Conservation (phyloP, 352 stramenopile genomes). For the Phytopythium chamaehyphon region DNA sequence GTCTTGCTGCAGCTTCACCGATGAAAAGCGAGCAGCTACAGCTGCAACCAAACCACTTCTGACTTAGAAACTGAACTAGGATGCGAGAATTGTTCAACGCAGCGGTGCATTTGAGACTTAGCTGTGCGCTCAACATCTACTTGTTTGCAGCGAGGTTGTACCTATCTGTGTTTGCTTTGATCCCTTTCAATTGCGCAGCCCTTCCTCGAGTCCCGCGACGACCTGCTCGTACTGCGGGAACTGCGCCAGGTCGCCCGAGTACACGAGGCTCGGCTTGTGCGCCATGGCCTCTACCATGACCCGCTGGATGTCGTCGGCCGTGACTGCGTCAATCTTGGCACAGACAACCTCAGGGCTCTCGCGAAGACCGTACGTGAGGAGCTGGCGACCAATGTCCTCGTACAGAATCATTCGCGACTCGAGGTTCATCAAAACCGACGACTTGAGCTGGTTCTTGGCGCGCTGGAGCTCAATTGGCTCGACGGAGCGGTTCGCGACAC, state of each 20-base stretch:
- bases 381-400: conserved; percentile 98
- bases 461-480: conserved; percentile 89
- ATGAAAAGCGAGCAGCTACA: neutral
- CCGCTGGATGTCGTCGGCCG: conserved; percentile 79
- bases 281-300: conserved; percentile 74
- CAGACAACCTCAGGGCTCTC: conserved; percentile 88
- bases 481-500: conserved; percentile 73
- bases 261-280: conserved; percentile 76
- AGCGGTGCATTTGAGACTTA: no score
- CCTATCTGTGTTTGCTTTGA: neutral
- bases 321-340: conserved; percentile 87
- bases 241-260: conserved; percentile 69
- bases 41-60: conserved; percentile 4
- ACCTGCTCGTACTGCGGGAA: conserved; percentile 87
- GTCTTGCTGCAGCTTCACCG: neutral
- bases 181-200: conserved; percentile 28
- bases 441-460: conserved; percentile 99
- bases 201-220: conserved; percentile 67
- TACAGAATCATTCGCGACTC: conserved; percentile 98
- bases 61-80: no score
- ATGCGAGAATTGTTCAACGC: no score
- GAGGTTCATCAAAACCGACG: conserved; percentile 98
- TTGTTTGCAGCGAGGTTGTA: neutral
- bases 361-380: conserved; percentile 95
- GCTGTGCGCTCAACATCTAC: neutral